Conservation (phyloP, 2,329 filamentous ascomycete species). For the Pseudocercospora crystallina region DNA sequence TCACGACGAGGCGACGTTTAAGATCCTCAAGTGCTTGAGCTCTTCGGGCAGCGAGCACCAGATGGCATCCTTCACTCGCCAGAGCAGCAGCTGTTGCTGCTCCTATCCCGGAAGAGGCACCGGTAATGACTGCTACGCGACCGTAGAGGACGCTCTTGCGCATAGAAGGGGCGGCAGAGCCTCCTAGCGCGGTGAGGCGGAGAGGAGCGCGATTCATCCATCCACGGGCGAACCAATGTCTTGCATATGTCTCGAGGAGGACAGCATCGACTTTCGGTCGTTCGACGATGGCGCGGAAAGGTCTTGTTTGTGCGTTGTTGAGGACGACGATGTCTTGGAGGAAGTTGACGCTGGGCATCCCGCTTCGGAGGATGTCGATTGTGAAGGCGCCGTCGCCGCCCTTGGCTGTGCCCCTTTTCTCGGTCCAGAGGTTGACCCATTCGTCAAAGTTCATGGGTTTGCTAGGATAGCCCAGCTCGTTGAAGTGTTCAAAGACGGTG, state of each 20-base stretch:
- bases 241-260: constrained; percentile 74
- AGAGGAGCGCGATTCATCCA: constrained; percentile 68
- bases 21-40: constrained; percentile 66
- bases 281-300: constrained; percentile 58
- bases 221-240: constrained; percentile 76
- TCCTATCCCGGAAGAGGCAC: constrained; percentile 76
- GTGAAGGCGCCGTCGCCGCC: constrained; percentile 72
- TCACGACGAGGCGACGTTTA: constrained; percentile 58
- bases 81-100: constrained; percentile 70
- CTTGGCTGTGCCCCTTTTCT: constrained; percentile 64
- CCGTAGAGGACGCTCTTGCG: constrained; percentile 63
- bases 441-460: constrained; percentile 66
- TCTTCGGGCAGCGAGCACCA: constrained; percentile 71
- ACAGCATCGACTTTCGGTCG: constrained; percentile 68
- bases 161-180: constrained; percentile 43
- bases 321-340: constrained; percentile 70
- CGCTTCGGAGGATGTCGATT: constrained; percentile 74
- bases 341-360: constrained; percentile 75
- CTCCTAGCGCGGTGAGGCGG: constrained; percentile 48
- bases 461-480: constrained; percentile 69
- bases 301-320: constrained; percentile 66
- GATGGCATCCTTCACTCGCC: constrained; percentile 68
- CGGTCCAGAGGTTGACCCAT: constrained; percentile 72
- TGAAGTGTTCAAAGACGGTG: constrained; percentile 63
- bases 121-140: constrained; percentile 73